Base-by-base conservation (phyloP, 2,329 filamentous ascomycete genomes). In the Aspergillus arachidicola region DNA sequence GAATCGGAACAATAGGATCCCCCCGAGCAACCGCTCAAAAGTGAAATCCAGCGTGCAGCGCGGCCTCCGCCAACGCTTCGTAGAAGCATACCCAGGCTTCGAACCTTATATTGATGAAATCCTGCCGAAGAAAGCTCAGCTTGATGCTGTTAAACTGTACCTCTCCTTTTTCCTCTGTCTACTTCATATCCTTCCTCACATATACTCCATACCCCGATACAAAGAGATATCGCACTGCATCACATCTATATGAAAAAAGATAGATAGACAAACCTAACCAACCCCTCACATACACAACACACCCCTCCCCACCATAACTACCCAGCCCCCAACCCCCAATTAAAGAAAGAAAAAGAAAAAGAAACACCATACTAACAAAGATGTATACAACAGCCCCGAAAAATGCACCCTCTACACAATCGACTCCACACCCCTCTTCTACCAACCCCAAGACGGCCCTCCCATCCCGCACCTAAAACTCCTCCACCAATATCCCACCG, bases 11-110 rank as follows among this genome's bases (percentile, higher is more conserved):
- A 61, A 68, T 73, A 94, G 91, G 69, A 89, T 97, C 77, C 83
- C 88, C 72, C 82, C 90, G 30, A 88, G 91, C 69, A 89, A 92
- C 61, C 96, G 95, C 82, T 93, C 93, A 72, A 98, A 98, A 85
- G 92, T 98, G 80, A 99, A 98, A 83, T 97, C 94, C 68, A 97
- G 93, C 28, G 92, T 93, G 61, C 94, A 97, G 83, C 92, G 95
- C 74, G 87, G 84, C 68, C 89, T 99, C 72, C 92, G 95, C 71
- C 85, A 89, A 73, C 92, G 92, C 74, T 87, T 98, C 69, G 83
- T 95, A 68, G 85, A 92, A 63, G 91, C 91, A 59, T 97, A 96
- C 81, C 95, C 95, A 3, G 87, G 92, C 58, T 90, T 98, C 58
- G 88, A 89, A 69, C 91, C 92, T 0, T 87, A 93, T 81, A 96